Evolutionary conservation across 2,329 filamentous ascomycete genomes (phyloP), one percentile per base, ranked within the genome.

Genomic region (Fusarium staphyleae): DNA sequence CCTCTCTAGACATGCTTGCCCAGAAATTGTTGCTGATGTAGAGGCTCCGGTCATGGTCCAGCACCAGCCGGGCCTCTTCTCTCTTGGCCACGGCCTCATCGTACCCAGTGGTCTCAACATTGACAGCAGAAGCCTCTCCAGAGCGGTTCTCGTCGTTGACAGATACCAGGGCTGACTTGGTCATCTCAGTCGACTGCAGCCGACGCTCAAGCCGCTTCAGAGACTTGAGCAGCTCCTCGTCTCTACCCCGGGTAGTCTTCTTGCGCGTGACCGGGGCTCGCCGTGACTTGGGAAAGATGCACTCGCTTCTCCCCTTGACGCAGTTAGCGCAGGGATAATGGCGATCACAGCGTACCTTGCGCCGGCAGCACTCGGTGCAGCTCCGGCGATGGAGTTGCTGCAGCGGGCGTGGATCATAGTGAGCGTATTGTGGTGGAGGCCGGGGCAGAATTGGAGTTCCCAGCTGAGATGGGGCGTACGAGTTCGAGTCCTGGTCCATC

Each of bases 331-430:
- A 45, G 30, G 42, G 42, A 8, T 45, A 18, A 8, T 24, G n/a
- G 30, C 42, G 42, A 18, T 45, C 42, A 26, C 42, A 45, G 12
- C 22, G 18, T 8, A 45, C 42, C 30, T 45, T 45, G 16, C 42
- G 42, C 13, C 30, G 42, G n/a, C 42, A 34, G 32, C 42, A 45
- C 19, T 45, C 30, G 10, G 32, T 34, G 19, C 42, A 45, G 42
- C 42, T 45, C 5, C 42, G 42, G n/a, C 14, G 42, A 26, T 35
- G 30, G 10, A 28, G 22, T n/a, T 40, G 37, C 14, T 11, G 37
- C 8, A 24, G 19, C 8, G 37, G 37, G 3, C 7, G 29, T 3
- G 12, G 33, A 15, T 16, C 33, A 12, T 9, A 15, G 9, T 28
- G 22, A 40, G 14, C 13, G 19, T 8, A 12, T 36, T 12, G 18